These are phyloP conservation scores for Bisporella sp. DNA, from an alignment of 2,329 filamentous ascomycete genomes.

Conservation along the genomic window DNA sequence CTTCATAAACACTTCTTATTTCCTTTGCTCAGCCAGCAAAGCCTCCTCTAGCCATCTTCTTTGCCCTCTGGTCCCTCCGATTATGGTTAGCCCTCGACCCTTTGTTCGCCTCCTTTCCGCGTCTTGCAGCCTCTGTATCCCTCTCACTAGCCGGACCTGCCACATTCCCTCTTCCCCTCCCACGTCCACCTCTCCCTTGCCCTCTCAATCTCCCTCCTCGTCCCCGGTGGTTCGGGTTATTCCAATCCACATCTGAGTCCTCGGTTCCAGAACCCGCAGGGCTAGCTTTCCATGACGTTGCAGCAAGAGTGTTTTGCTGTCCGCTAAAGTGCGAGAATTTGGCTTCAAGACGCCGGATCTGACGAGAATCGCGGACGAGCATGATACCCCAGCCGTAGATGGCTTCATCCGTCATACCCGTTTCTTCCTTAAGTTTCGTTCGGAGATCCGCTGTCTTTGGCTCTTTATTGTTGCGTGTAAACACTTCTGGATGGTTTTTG, in stretches of 20 bases:
- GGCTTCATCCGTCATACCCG: slow-evolving; percentile 85
- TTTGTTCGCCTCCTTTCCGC: slow-evolving; percentile 78
- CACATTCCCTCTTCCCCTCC: slow-evolving; percentile 51
- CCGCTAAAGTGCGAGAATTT: slow-evolving; percentile 61
- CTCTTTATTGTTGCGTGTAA: slow-evolving; percentile 61
- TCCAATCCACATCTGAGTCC: slow-evolving; percentile 43
- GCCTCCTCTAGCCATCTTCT: slow-evolving; percentile 55
- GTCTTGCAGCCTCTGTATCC: slow-evolving; percentile 63
- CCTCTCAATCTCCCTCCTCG: slow-evolving; percentile 41
- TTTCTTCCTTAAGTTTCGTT: slow-evolving; percentile 58
- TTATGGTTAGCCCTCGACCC: slow-evolving; percentile 80
- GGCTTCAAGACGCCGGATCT: slow-evolving; percentile 62
- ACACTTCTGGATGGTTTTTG: slow-evolving; percentile 55
- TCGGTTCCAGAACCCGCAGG: slow-evolving; percentile 49
- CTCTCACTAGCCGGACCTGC: slow-evolving; percentile 61
- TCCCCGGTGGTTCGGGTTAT: slow-evolving; percentile 34
- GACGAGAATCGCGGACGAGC: slow-evolving; percentile 65
- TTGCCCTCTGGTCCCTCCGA: slow-evolving; percentile 62
- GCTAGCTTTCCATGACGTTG: slow-evolving; percentile 58
- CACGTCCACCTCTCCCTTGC: slow-evolving; percentile 39
- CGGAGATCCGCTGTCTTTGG: slow-evolving; percentile 41
- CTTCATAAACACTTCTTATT: too few species aligned
- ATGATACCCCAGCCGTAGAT: slow-evolving; percentile 94
- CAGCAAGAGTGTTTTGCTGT: slow-evolving; percentile 54
- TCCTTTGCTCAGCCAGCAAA: slow-evolving; percentile 23